Evolutionary conservation across 169 alveolate genomes (phyloP).

Genomic region (Ichthyophthirius multifiliis): DNA sequence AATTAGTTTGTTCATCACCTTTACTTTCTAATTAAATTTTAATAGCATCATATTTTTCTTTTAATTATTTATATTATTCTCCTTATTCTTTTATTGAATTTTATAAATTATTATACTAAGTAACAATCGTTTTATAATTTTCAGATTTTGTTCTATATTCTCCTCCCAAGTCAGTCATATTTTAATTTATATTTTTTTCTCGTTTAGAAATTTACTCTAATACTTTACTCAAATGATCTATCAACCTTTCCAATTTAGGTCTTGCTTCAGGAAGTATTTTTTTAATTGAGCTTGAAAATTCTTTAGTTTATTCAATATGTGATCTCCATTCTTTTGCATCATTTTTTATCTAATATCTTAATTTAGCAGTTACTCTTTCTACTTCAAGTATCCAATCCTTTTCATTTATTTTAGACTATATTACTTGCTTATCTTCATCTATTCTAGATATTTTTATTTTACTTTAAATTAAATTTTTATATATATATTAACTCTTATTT

Average conservation of each 20-base stretch:
- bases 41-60: conserved; percentile 30
- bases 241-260: conserved; percentile 59
- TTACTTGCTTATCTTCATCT: conserved; percentile 63
- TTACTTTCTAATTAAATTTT: conserved; percentile 36
- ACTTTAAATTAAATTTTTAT: neutral
- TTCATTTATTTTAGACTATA: conserved; percentile 57
- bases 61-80: conserved; percentile 46
- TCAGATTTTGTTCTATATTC: conserved; percentile 69
- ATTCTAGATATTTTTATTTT: neutral
- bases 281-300: conserved; percentile 58
- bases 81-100: conserved; percentile 61
- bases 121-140: conserved; percentile 54
- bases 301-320: conserved; percentile 74
- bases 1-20: conserved; percentile 59
- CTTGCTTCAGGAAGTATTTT: conserved; percentile 76
- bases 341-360: conserved; percentile 52
- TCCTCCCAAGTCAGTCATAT: conserved; percentile 46
- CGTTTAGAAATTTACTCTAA: conserved; percentile 76
- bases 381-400: conserved; percentile 82
- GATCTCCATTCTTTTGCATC: conserved; percentile 83
- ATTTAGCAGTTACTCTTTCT: conserved; percentile 74
- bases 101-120: conserved; percentile 51
- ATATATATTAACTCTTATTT: neutral
- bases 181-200: conserved; percentile 47
- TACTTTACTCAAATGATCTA: conserved; percentile 68